Evolutionary conservation across 108 stramenopile species (phyloP), one percentile per base, ranked within the genome.

Genomic region (Ochromonas danica): DNA sequence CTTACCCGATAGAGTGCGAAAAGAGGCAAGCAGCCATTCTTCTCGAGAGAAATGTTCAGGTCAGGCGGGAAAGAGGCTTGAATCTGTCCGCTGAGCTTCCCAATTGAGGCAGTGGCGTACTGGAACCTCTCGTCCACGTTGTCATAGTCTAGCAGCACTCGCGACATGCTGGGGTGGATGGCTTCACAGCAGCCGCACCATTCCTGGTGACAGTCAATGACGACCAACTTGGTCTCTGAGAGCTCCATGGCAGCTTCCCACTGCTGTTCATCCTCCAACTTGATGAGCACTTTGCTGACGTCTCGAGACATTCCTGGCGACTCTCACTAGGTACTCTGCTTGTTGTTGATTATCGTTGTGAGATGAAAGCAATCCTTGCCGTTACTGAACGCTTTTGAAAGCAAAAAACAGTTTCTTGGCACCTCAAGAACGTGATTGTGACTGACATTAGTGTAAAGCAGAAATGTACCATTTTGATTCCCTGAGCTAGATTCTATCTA

Each of bases 201-300:
- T 35, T 67, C 63, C 35, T 67, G 63, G 25, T 67, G 63, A 67
- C 27, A 35, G 25, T 67, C 63, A 6, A 67, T 36, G 14, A 67
- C 63, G 30, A 67, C 6, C 6, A 67, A 6, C 25, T 67, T 67
- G 3, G 17, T 3, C 3, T 28, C 31, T 3, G 63, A 67, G 3
- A 67, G 25, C 25, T 67, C 63, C 10, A 67, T 6, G 31, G 35
- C 35, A 36, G 27, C 25, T 3, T 67, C 63, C 63, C 63, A 67
- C 63, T 6, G 3, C 63, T 6, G 27, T 36, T 67, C 63, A 67
- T 67, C 63, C 31, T 67, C 63, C 63, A 67, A 67, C 25, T 67
- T 67, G 14, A 67, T 67, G 14, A 67, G 3, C 6, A 35, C 27
- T 36, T 67, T 67, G 3, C 14, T 31, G 31, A 67, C 25, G 25